Evolutionary conservation across 352 stramenopile species (phyloP).

Genomic region (Thalassiosira livingstoniorum): DNA sequence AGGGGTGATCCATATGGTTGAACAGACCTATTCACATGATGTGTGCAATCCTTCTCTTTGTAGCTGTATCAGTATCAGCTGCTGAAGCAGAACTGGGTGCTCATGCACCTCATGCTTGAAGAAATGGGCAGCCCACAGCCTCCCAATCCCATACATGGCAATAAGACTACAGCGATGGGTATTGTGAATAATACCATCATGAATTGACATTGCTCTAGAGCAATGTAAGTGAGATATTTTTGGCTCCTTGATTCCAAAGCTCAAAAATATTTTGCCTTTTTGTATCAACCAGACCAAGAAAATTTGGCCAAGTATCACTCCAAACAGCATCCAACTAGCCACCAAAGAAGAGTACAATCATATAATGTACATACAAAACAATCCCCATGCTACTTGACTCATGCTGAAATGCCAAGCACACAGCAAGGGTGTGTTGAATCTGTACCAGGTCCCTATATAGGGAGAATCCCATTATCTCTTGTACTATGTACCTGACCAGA

Average conservation of each 20-base stretch:
- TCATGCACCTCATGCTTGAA: background rate
- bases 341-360: background rate
- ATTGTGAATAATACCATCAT: constrained; percentile 18
- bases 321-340: background rate
- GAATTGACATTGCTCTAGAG: background rate
- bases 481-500: too few relatives aligned
- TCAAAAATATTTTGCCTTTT: background rate
- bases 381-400: background rate
- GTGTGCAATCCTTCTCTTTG: too few relatives aligned
- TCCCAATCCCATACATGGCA: constrained; percentile 4
- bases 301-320: background rate
- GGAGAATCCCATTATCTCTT: too few relatives aligned
- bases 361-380: background rate
- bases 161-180: constrained; percentile 9
- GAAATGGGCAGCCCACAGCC: constrained; percentile 12
- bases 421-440: too few relatives aligned
- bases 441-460: too few relatives aligned
- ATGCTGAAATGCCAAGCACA: background rate
- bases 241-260: background rate
- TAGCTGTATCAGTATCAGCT: too few relatives aligned
- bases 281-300: background rate
- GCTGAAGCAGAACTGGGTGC: too few relatives aligned
- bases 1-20: too few relatives aligned
- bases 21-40: too few relatives aligned
- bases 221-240: constrained; percentile 6